These are phyloP conservation scores for Ascochyta koolunga DNA, from an alignment of 2,329 filamentous ascomycete genomes.

Conservation along the genomic window DNA sequence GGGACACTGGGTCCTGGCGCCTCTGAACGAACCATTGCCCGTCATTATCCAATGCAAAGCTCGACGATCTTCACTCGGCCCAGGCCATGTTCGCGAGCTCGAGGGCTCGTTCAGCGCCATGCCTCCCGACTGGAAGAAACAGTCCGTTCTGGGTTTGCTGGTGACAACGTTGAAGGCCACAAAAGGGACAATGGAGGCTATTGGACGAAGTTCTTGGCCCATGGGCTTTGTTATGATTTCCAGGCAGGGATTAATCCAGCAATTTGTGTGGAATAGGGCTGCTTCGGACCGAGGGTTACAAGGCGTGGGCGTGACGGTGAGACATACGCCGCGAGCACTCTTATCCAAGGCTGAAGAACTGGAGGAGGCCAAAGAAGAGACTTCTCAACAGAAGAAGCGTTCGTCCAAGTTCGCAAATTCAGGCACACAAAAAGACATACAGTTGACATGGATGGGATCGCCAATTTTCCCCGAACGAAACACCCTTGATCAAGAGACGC, in stretches of 20 bases:
- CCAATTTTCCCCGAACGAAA: constrained; percentile 42
- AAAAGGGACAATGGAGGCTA: constrained; percentile 75
- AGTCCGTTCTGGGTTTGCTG: constrained; percentile 70
- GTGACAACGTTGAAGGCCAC: constrained; percentile 74
- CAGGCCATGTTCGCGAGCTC: constrained; percentile 72
- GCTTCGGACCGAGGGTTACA: constrained; percentile 68
- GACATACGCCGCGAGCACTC: constrained; percentile 35
- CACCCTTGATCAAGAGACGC: constrained; percentile 31
- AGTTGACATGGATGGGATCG: constrained; percentile 46
- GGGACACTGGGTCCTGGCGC: constrained; percentile 67
- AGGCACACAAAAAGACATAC: constrained; percentile 41
- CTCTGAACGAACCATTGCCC: constrained; percentile 44
- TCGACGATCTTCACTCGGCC: constrained; percentile 55
- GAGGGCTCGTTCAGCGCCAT: constrained; percentile 79
- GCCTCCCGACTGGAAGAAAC: constrained; percentile 72
- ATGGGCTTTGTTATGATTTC: constrained; percentile 73
- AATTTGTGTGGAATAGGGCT: constrained; percentile 74
- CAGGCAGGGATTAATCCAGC: constrained; percentile 62
- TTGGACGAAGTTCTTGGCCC: constrained; percentile 70
- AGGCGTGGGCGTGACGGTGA: constrained; percentile 52
- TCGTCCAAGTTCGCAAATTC: constrained; percentile 21
- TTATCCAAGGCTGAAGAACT: constrained; percentile 12
- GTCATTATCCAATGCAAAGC: constrained; percentile 74
- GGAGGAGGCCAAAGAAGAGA: constrained; percentile 13
- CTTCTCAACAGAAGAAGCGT: constrained; percentile 2